Percentiles rank a stretch among this genome's conserved stretches.
Evolutionary conservation across 192 early-diverging fungal species (phyloP).

Genomic region (Coemansia sp.): DNA sequence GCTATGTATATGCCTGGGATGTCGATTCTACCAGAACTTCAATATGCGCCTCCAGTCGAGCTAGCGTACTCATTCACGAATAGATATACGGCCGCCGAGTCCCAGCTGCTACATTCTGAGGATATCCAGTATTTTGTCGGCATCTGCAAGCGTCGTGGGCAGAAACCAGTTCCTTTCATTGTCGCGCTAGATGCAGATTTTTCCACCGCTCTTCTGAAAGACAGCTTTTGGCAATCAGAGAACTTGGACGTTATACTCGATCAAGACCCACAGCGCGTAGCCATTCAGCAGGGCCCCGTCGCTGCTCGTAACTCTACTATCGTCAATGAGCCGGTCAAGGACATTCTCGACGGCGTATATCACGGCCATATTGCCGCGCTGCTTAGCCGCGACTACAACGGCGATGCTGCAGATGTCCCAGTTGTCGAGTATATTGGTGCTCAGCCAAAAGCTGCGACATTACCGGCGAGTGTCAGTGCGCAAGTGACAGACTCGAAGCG

Average conservation of each 20-base stretch:
- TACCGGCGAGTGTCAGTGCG: neutral
- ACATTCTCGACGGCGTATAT: constrained; percentile 87
- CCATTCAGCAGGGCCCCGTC: constrained; percentile 87
- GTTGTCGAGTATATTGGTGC: constrained; percentile 71
- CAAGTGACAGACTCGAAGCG: neutral
- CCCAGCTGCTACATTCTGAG: constrained; percentile 45
- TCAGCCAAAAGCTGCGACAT: neutral
- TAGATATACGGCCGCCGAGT: constrained; percentile 9
- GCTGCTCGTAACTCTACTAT: constrained; percentile 76
- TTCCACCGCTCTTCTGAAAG: too few species aligned
- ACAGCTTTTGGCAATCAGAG: constrained; percentile 88
- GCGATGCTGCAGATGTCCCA: constrained; percentile 63
- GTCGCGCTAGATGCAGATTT: too few species aligned
- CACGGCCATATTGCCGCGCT: constrained; percentile 75
- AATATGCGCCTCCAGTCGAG: neutral
- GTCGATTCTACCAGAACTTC: neutral
- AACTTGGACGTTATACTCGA: constrained; percentile 69
- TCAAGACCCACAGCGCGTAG: constrained; percentile 80
- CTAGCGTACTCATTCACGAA: constrained; percentile 38
- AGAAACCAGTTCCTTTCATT: constrained; percentile 39
- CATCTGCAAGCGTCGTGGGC: too few species aligned
- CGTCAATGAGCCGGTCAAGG: constrained; percentile 83
- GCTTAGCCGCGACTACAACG: constrained; percentile 71
- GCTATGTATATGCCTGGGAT: neutral
- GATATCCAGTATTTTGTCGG: too few species aligned